A percentile compares a stretch with the other conserved stretches of the same genome.
Evolutionary conservation across 345 rosid genomes (phyloP).

Genomic region (Salix suchowensis): DNA sequence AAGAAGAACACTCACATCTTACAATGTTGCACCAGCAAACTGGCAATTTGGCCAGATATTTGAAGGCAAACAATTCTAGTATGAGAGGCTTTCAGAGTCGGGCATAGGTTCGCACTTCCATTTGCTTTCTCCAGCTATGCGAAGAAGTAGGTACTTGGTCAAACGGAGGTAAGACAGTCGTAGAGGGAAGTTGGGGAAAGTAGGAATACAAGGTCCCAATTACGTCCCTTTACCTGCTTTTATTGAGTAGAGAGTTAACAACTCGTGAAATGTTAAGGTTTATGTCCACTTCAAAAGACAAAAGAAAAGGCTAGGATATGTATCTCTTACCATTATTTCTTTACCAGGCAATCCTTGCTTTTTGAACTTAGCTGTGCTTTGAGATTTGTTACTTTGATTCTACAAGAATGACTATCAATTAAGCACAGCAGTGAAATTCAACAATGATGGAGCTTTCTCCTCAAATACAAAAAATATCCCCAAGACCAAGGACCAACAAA

Average conservation of each 20-base stretch:
- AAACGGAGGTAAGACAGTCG: conserved; percentile 9
- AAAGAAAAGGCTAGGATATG: background rate
- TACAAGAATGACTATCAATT: background rate
- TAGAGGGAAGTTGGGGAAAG: conserved; percentile 4
- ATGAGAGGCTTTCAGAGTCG: background rate
- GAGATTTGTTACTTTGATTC: background rate
- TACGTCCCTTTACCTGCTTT: conserved; percentile 14
- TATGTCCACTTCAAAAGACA: background rate
- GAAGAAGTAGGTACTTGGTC: conserved; percentile 9
- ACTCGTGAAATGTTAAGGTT: conserved; percentile 3
- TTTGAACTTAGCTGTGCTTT: background rate
- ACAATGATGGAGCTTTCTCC: background rate
- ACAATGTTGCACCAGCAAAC: conserved; percentile 69
- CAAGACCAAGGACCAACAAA: no score
- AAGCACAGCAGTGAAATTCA: background rate
- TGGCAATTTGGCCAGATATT: conserved; percentile 86
- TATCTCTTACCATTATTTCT: background rate
- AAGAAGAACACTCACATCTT: conserved; percentile 62
- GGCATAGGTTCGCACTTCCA: conserved; percentile 1
- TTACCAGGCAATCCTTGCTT: background rate
- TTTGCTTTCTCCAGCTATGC: background rate
- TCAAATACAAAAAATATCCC: background rate
- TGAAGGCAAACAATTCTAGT: conserved; percentile 73
- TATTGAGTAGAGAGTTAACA: background rate
- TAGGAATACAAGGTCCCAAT: conserved; percentile 10